Evolutionary conservation across 306 rosid genomes (phyloP).

Genomic region (Echinosophora koreensis): DNA sequence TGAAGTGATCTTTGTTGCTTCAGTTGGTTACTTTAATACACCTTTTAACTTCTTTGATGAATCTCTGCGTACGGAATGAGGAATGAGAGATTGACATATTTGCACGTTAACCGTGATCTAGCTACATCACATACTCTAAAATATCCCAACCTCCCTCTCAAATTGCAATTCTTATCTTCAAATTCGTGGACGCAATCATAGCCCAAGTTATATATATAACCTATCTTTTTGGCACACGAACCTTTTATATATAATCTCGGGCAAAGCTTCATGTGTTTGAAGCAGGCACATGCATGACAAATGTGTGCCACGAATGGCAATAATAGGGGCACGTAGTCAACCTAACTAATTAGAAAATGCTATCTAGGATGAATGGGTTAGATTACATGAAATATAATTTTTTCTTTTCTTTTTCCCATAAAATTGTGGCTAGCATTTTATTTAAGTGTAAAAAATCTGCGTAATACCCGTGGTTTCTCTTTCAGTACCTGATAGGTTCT

Average conservation of each 20-base stretch:
- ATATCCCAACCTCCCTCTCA: slow-evolving; percentile 36
- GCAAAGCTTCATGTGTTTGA: slow-evolving; percentile 11
- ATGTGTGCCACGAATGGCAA: slow-evolving; percentile 36
- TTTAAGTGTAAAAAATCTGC: slow-evolving; percentile 31
- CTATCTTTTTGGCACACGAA: slow-evolving; percentile 32
- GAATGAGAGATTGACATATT: slow-evolving; percentile 56
- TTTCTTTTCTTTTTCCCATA: slow-evolving; percentile 8
- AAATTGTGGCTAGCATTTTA: slow-evolving; percentile 29
- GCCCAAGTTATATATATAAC: slow-evolving; percentile 10
- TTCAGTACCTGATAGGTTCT: neutral
- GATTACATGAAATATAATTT: slow-evolving; percentile 7
- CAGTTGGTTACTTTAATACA: slow-evolving; percentile 39
- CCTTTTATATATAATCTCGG: slow-evolving; percentile 24
- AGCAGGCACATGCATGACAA: slow-evolving; percentile 43
- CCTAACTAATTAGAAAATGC: slow-evolving; percentile 38
- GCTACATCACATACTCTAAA: slow-evolving; percentile 27
- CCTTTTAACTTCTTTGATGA: slow-evolving; percentile 14
- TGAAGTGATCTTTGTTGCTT: slow-evolving; percentile 53
- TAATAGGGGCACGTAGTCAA: slow-evolving; percentile 53
- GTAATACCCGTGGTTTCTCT: slow-evolving; percentile 32
- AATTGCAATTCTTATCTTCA: neutral
- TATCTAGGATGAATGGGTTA: slow-evolving; percentile 29
- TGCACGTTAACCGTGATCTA: slow-evolving; percentile 58
- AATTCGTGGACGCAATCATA: slow-evolving; percentile 45
- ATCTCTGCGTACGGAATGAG: slow-evolving; percentile 60